Evolutionary conservation across 2,329 filamentous ascomycete species (phyloP).

Genomic region (Curvularia verruculosa): DNA sequence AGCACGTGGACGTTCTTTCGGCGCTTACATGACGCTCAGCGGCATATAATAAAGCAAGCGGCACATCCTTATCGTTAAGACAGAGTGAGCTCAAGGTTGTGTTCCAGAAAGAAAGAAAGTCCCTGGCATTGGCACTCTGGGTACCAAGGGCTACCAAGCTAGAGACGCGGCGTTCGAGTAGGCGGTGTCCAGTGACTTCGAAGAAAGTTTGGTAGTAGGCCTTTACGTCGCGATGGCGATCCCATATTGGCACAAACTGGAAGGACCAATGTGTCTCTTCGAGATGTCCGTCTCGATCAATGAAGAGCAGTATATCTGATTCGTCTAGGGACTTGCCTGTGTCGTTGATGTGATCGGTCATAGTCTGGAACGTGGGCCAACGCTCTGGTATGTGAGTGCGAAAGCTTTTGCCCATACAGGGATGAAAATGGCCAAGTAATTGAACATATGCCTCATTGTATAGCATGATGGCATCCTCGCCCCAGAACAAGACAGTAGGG

Average conservation of each 20-base stretch:
- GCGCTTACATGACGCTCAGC: slow-evolving; percentile 21
- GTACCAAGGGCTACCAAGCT: slow-evolving; percentile 72
- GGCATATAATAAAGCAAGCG: slow-evolving; percentile 36
- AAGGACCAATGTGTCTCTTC: slow-evolving; percentile 83
- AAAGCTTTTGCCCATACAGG: slow-evolving; percentile 65
- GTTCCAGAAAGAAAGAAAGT: slow-evolving; percentile 73
- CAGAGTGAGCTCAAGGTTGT: slow-evolving; percentile 70
- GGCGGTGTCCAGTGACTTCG: slow-evolving; percentile 68
- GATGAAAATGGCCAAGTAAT: slow-evolving; percentile 46
- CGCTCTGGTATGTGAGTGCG: slow-evolving; percentile 74
- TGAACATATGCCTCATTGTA: slow-evolving; percentile 49
- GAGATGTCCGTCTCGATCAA: slow-evolving; percentile 68
- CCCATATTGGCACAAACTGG: slow-evolving; percentile 75
- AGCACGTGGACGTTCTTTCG: slow-evolving; percentile 25
- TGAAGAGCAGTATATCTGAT: slow-evolving; percentile 75
- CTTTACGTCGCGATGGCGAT: slow-evolving; percentile 69
- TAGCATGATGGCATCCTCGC: slow-evolving; percentile 44
- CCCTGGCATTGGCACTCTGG: slow-evolving; percentile 69
- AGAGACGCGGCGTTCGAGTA: slow-evolving; percentile 31
- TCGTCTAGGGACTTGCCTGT: slow-evolving; percentile 31
- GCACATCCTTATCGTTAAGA: slow-evolving; percentile 64
- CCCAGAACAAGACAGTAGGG: slow-evolving; percentile 67
- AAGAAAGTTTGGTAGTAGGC: slow-evolving; percentile 78
- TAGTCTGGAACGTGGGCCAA: slow-evolving; percentile 46
- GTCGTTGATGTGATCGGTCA: slow-evolving; percentile 30